These are phyloP conservation scores for Nicotiana sylvestris DNA, from an alignment of 257 asterid species.

Conservation along the genomic window DNA sequence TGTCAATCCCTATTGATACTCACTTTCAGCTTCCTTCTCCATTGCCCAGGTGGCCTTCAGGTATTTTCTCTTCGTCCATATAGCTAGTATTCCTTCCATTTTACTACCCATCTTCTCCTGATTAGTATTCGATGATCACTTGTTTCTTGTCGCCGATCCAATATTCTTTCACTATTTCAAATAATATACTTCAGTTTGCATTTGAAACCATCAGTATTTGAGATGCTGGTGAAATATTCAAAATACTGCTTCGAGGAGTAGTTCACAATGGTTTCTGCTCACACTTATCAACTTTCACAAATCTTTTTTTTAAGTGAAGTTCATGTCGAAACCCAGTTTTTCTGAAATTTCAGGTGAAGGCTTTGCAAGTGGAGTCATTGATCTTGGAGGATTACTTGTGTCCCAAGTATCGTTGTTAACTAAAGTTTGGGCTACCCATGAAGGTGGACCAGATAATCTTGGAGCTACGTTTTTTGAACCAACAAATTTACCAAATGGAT, in stretches of 20 bases:
- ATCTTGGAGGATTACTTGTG: conserved; percentile 37
- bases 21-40: conserved; percentile 26
- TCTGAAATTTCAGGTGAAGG: conserved; percentile 19
- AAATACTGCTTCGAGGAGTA: background rate
- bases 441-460: conserved; percentile 29
- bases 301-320: background rate
- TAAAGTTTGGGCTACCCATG: conserved; percentile 25
- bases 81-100: background rate
- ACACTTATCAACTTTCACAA: background rate
- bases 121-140: background rate
- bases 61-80: background rate
- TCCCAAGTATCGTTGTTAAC: conserved; percentile 22
- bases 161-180: too few species aligned
- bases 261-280: background rate
- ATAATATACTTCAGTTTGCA: background rate
- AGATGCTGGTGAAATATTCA: background rate
- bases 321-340: background rate
- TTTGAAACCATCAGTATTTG: background rate
- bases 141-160: background rate
- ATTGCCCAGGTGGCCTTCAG: conserved; percentile 30
- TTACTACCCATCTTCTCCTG: background rate
- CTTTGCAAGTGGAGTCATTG: conserved; percentile 26
- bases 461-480: conserved; percentile 38
- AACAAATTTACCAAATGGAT: conserved; percentile 22
- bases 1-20: conserved; percentile 19